Conservation (phyloP, 2,329 filamentous ascomycete species). For the Zasmidium citrigriseum region DNA sequence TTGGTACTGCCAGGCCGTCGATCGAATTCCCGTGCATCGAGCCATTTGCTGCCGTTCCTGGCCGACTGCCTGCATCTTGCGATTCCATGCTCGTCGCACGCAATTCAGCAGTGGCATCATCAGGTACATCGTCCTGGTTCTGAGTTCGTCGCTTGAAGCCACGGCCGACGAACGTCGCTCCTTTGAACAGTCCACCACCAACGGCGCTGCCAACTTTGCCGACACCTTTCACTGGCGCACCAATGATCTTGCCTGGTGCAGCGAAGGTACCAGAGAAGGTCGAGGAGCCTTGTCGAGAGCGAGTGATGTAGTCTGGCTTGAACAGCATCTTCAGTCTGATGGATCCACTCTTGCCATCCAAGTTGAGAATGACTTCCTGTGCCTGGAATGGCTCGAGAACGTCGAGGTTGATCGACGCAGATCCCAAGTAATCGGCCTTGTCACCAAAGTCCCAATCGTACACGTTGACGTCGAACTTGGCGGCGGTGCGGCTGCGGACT, state of each 20-base stretch:
- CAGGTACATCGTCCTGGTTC: constrained; percentile 46
- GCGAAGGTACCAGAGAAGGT: constrained; percentile 92
- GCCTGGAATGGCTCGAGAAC: constrained; percentile 81
- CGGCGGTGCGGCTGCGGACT: constrained; percentile 79
- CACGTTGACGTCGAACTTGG: constrained; percentile 79
- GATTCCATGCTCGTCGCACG: constrained; percentile 33
- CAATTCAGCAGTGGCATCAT: constrained; percentile 25
- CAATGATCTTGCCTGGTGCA: constrained; percentile 84
- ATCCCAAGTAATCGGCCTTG: constrained; percentile 87
- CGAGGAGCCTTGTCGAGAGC: constrained; percentile 83
- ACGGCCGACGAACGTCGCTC: constrained; percentile 85
- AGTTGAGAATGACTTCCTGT: constrained; percentile 69
- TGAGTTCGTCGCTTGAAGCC: constrained; percentile 75
- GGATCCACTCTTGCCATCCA: constrained; percentile 88
- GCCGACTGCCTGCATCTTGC: constrained; percentile 19
- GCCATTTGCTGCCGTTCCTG: constrained; percentile 21
- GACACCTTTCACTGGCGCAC: constrained; percentile 90
- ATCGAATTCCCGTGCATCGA: constrained; percentile 22
- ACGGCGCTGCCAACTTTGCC: constrained; percentile 72
- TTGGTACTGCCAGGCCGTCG: constrained; percentile 21
- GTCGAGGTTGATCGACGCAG: constrained; percentile 72
- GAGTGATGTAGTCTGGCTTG: constrained; percentile 86
- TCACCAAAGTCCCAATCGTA: constrained; percentile 98
- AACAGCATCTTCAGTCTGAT: constrained; percentile 85
- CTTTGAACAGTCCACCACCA: constrained; percentile 80